Evolutionary conservation across 805 yeast species (phyloP), one percentile per base, ranked within the genome.

Genomic region (Candida ponderosae): DNA sequence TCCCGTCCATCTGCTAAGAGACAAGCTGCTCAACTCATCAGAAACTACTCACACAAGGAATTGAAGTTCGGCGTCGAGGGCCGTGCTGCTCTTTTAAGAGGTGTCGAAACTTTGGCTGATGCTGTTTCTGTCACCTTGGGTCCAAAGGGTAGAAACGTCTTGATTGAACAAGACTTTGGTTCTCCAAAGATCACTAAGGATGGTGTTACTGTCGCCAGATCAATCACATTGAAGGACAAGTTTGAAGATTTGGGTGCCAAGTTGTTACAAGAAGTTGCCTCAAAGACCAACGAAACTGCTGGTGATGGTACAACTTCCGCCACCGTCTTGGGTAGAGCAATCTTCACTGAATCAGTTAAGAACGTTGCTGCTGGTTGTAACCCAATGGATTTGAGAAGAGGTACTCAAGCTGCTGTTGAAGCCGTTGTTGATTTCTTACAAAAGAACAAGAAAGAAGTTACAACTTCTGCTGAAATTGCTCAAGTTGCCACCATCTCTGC

Each of bases 261-360:
- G 68, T 73, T 90, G 48, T 69, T 90, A 56, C 97, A 89, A 67
- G 97, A 93, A 60, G 97, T 93, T 42, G 96, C 97, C 31, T 79
- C 94, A 51, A 90, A 85, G 76, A 89, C 98, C 54, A 93, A 93
- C 64, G 96, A 90, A 65, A 75, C 83, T 52, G 97, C 97, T 43
- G 98, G 98, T 67, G 98, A 90, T 56, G 98, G 98, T 65, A 90
- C 98, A 47, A 90, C 98, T 29, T 82, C 95, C 32, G 97, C 97
- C 51, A 93, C 97, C 34, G 95, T 90, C 38, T 73, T 90, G 51
- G 97, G 97, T 50, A 84, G 95, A 64, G 82, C 96, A 40, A 90
- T 90, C 51, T 86, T 90, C 70, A 81, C 95, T 42, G 97, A 93
- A 66, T 77, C 94, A 23, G 95, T 90, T 43, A 88, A 87, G 74